These are phyloP conservation scores for Synura sp. DNA, from an alignment of 352 stramenopile species.

Conservation along the genomic window DNA sequence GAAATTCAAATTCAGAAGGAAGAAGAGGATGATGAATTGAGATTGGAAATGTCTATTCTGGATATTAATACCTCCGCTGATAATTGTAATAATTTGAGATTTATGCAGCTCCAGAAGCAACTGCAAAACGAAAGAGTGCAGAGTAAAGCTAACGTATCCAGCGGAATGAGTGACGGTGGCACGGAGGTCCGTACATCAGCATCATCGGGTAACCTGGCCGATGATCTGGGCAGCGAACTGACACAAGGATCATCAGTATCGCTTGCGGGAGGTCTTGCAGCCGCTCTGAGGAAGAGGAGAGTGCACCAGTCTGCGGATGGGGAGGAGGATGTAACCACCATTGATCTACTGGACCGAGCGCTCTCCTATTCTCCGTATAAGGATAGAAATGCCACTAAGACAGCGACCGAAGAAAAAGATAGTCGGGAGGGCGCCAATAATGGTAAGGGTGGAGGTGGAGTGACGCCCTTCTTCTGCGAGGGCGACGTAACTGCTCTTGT, in stretches of 20 bases:
- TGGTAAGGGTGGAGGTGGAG: no score
- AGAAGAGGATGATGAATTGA: constrained; percentile 63
- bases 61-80: no score
- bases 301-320: neutral
- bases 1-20: constrained; percentile 61
- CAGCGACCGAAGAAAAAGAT: no score
- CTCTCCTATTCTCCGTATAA: no score
- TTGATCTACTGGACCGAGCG: neutral
- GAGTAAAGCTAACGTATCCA: no score
- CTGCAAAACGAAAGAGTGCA: no score
- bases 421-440: no score
- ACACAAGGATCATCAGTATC: constrained; percentile 76
- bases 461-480: no score
- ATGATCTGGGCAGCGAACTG: constrained; percentile 67
- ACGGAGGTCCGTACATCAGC: neutral
- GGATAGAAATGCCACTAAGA: no score
- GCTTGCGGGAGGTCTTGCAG: constrained; percentile 77
- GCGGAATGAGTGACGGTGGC: neutral
- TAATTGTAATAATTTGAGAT: no score
- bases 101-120: no score
- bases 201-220: constrained; percentile 51
- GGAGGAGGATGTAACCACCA: neutral
- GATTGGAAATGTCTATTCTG: constrained; percentile 56
- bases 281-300: constrained; percentile 60
- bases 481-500: no score